Base-by-base conservation (phyloP, 108 stramenopile genomes). In the Pseudonitzschia multistriata region DNA sequence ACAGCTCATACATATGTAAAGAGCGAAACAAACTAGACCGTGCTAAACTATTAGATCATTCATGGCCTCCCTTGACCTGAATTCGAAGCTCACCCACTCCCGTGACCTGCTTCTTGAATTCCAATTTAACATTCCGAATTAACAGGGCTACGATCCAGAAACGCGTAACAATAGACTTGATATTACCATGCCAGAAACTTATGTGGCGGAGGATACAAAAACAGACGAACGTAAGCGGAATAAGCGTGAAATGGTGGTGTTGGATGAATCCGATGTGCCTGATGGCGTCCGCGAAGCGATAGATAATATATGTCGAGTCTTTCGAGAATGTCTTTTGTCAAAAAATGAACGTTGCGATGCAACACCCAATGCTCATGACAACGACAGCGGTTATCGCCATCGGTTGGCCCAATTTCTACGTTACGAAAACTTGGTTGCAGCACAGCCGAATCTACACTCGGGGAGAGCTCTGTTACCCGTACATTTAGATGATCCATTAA, bases 381-480 rank as follows among this genome's bases (percentile, higher is more conserved):
- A 22, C 61, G 3, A 39, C 40, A 64, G 28, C 28, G 24, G 27
- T 29, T 47, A 64, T 64, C 42, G 39, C 10, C 13, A 17, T n/a
- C 10, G 15, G 7, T 3, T 64, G 3, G 42, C 39, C 4, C 33
- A 39, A 10, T 64, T 64, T 29, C 24, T 64, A 27, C 63, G 28
- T 13, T 71, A 66, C 22, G 34, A 50, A 27, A 22, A 70, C 55
- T 55, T 81, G 55, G 47, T 80, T 53, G 78, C 82, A 4, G 70
- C 77, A 17, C 82, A 83, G 62, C 82, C 82, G n/a, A 83, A 83
- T 68, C 37, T 83, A 25, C 82, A 83, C 66, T 68, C 56, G 60
- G 82, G 78, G 35, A 48, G 74, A 47, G 49, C 49, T 13, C 52
- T 78, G 21, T 49, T 83, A 19, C 82, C 82, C 3, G 61, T 70